phyloP scores from a whole-genome alignment of 441 rosid species.

The Corymbia calophylla region DNA sequence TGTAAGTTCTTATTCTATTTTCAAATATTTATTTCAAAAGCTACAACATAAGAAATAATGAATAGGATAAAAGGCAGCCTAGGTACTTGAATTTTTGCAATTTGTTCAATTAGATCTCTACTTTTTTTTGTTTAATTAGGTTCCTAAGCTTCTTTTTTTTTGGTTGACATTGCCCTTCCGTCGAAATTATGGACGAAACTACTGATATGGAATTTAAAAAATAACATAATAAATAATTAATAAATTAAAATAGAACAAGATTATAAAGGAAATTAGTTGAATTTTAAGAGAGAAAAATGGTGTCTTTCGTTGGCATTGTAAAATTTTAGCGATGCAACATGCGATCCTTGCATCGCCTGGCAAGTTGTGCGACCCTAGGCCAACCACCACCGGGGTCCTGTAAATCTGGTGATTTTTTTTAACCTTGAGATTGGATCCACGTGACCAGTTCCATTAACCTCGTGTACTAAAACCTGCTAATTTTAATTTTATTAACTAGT shows the following conservation, averaged over 20 bases:
- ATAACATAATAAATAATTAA: not conserved
- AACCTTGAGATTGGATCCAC: not conserved
- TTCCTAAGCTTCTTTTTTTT: not conserved
- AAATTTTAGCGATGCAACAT: too few species aligned
- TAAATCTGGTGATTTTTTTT: not conserved
- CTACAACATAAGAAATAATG: not conserved
- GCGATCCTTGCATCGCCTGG: rapidly evolving
- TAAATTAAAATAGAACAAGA: too few species aligned
- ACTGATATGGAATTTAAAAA: not conserved
- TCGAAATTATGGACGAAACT: not conserved
- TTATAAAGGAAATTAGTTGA: too few species aligned
- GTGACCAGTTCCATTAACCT: not conserved
- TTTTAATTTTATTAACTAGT: too few species aligned
- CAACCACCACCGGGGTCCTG: rapidly evolving
- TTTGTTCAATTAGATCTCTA: not conserved
- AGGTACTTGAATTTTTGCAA: not conserved
- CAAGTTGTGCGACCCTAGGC: not conserved
- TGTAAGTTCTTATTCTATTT: not conserved
- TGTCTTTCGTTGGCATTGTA: too few species aligned
- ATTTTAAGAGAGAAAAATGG: too few species aligned
- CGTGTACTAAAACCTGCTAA: not conserved
- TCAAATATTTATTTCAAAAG: not conserved
- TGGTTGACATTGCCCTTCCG: not conserved
- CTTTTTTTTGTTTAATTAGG: too few species aligned
- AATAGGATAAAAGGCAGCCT: not conserved